Base-by-base conservation (phyloP, 2,329 filamentous ascomycete genomes). In the Colletotrichum trifolii region DNA sequence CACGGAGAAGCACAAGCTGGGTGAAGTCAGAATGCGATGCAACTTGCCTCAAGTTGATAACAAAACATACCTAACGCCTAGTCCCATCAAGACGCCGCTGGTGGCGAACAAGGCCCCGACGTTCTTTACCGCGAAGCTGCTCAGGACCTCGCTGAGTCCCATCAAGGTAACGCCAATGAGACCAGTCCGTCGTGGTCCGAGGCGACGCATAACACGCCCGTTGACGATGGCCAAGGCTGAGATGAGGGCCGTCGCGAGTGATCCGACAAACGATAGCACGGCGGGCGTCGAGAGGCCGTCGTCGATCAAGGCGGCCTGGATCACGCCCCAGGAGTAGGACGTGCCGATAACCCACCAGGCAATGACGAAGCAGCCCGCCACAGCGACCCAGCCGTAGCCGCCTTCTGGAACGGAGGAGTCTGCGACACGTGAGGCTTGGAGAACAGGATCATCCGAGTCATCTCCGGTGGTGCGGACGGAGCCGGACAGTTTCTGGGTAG, bases 251-350 rank as follows among this genome's bases (percentile, higher is more conserved):
- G 83, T 76, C 8, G 80, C 77, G 11, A 89, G 69, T 1, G 83
- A 85, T 2, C 87, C 87, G 3, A 89, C 83, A 67, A 88, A 90
- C 2, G 85, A 83, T 25, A 90, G 76, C 1, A 83, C 86, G 0
- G 82, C 82, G 0, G 85, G 78, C 0, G 79, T 79, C 0, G 80
- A 79, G 1, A 87, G 74, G 0, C 78, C 77, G 9, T 81, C 74
- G 39, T 82, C 74, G 3, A 88, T 81, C 1, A 90, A 78, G 0
- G 82, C 86, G 4, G 80, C 79, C 73, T 90, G 87, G 50, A 89
- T 76, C 0, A 90, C 81, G 33, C 87, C 88, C 86, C 87, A 90
- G 67, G 80, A 81, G 70, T 87, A 87, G 8, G 80, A 80, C 0
- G 81, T 85, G 54, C 86, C 87, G 53, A 85, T 81, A 55, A 83